phyloP scores from a whole-genome alignment of 306 rosid species.

The apple (Malus domestica) region ASM211411v1 NC_041803.1:24865501-24866000 shows the following conservation, averaged over 20 bases:
- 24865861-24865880: background rate
- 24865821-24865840: too few species aligned
- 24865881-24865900: background rate
- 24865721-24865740: slow-evolving; percentile 78
- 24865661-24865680: slow-evolving; percentile 74
- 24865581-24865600: slow-evolving; percentile 71
- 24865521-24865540: background rate
- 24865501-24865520: background rate
- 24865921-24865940: slow-evolving; percentile 33
- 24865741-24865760: slow-evolving; percentile 74
- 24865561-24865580: slow-evolving; percentile 59
- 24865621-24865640: slow-evolving; percentile 71
- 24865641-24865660: slow-evolving; percentile 65
- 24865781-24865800: background rate
- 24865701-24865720: slow-evolving; percentile 81
- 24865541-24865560: background rate
- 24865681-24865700: slow-evolving; percentile 58
- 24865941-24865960: slow-evolving; percentile 65
- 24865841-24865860: too few species aligned
- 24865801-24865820: too few species aligned
- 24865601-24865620: slow-evolving; percentile 60
- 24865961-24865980: slow-evolving; percentile 78
- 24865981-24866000: slow-evolving; percentile 55
- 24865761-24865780: slow-evolving; percentile 41
- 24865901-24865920: too few species aligned